phyloP scores from a whole-genome alignment of 768 basidiomycete genomes.

The Lentinula boryana region DNA sequence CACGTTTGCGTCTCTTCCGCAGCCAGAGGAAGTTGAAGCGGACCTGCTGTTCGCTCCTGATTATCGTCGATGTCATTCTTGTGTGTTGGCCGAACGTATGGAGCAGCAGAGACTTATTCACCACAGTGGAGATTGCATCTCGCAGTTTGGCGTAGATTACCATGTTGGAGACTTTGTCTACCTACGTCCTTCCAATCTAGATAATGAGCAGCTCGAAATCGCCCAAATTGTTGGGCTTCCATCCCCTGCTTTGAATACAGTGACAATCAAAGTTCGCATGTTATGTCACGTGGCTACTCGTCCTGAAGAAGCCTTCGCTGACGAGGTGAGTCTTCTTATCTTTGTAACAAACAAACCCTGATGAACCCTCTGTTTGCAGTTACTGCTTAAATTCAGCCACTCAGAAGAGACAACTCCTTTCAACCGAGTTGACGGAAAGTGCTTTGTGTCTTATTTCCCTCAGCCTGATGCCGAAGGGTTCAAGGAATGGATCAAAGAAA shows the following conservation, averaged over 20 bases:
- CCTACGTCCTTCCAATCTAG: constrained; percentile 26
- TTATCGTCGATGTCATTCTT: constrained; percentile 43
- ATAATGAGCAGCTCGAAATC: constrained; percentile 35
- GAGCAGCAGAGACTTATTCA: constrained; percentile 18
- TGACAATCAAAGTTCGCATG: background rate
- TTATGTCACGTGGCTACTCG: background rate
- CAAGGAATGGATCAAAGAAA: constrained; percentile 41
- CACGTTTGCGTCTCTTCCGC: constrained; percentile 40
- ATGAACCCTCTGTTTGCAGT: background rate
- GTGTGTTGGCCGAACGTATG: constrained; percentile 28
- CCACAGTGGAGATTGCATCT: constrained; percentile 24
- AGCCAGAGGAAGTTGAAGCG: constrained; percentile 20
- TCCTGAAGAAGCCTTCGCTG: background rate
- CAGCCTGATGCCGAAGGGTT: constrained; percentile 18
- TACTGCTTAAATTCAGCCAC: background rate
- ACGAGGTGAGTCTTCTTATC: background rate
- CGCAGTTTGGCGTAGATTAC: constrained; percentile 38
- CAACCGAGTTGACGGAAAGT: constrained; percentile 46
- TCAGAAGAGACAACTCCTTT: constrained; percentile 15
- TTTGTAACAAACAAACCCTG: too few relatives aligned
- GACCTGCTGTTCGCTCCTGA: constrained; percentile 21
- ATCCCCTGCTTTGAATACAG: constrained; percentile 1
- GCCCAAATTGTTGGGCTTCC: constrained; percentile 47
- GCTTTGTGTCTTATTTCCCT: constrained; percentile 36
- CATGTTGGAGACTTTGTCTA: constrained; percentile 63